Evolutionary conservation across 768 basidiomycete genomes (phyloP).

Genomic region (Suillus sp.): DNA sequence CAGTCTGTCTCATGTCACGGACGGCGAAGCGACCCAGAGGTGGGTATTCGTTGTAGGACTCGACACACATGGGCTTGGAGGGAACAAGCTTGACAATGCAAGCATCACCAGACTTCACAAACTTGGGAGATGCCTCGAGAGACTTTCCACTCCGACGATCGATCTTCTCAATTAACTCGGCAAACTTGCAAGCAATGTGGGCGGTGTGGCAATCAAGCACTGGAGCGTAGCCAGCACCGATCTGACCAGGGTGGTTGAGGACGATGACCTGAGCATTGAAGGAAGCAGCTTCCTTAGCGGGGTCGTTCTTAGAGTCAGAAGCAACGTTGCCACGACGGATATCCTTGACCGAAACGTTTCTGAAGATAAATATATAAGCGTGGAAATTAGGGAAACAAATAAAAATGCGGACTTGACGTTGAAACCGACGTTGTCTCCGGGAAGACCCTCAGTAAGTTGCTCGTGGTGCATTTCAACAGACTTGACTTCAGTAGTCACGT

Average conservation of each 20-base stretch:
- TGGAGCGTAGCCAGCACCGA: slow-evolving; percentile 97
- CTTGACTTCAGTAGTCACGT: slow-evolving; percentile 99
- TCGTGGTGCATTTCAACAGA: slow-evolving; percentile 99
- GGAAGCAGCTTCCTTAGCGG: slow-evolving; percentile 97
- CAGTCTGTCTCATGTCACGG: slow-evolving; percentile 99
- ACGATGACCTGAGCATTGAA: slow-evolving; percentile 99
- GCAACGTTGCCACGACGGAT: slow-evolving; percentile 99
- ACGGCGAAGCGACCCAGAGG: slow-evolving; percentile 99
- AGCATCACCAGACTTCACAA: slow-evolving; percentile 99
- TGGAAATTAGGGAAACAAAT: neutral
- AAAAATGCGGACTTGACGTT: slow-evolving; percentile 80
- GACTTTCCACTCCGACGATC: slow-evolving; percentile 97
- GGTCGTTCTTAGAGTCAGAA: slow-evolving; percentile 99
- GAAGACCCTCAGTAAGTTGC: slow-evolving; percentile 90
- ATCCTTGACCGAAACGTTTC: slow-evolving; percentile 99
- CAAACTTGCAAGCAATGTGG: slow-evolving; percentile 99
- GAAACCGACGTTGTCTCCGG: slow-evolving; percentile 99
- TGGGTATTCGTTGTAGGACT: slow-evolving; percentile 96
- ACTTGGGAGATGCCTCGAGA: slow-evolving; percentile 87
- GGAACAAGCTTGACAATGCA: slow-evolving; percentile 98
- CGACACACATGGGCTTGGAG: slow-evolving; percentile 94
- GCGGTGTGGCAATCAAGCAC: slow-evolving; percentile 99
- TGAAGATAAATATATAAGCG: slow-evolving; percentile 32
- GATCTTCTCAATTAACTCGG: slow-evolving; percentile 98
- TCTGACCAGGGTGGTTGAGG: slow-evolving; percentile 99